phyloP scores from a whole-genome alignment of 148 eudicot species.

The Salicornia ramosissima region DNA sequence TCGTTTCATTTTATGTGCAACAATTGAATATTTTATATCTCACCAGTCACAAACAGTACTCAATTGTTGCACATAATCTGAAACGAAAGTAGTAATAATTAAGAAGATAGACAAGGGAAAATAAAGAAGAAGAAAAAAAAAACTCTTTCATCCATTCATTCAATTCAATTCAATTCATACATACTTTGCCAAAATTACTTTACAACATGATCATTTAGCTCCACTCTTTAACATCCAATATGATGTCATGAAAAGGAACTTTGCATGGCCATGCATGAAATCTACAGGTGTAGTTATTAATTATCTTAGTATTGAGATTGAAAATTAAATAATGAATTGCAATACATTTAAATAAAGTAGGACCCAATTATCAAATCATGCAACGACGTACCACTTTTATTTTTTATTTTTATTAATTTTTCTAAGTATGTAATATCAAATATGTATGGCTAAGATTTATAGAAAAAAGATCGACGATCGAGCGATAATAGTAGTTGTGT shows the following conservation, averaged over 20 bases:
- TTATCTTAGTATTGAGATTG: slow-evolving; percentile 4
- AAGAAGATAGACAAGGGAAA: too few species aligned
- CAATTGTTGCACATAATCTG: too few species aligned
- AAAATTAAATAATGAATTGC: slow-evolving; percentile 9
- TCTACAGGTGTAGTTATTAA: neutral
- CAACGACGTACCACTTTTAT: slow-evolving; percentile 17
- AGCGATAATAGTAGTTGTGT: neutral
- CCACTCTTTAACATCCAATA: neutral
- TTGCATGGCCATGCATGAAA: neutral
- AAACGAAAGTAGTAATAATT: too few species aligned
- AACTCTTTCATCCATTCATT: too few species aligned
- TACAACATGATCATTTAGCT: neutral
- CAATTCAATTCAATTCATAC: too few species aligned
- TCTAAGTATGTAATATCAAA: too few species aligned
- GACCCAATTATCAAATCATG: slow-evolving; percentile 19
- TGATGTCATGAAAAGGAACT: neutral
- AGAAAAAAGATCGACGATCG: too few species aligned
- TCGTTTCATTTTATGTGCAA: too few species aligned
- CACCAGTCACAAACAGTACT: too few species aligned
- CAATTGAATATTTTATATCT: too few species aligned
- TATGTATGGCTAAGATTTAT: slow-evolving; percentile 12
- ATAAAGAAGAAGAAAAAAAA: too few species aligned
- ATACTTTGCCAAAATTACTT: neutral
- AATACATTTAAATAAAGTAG: neutral
- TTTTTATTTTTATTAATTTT: neutral